Conservation (phyloP, 2,329 filamentous ascomycete genomes). For the Periconia sp. region DNA sequence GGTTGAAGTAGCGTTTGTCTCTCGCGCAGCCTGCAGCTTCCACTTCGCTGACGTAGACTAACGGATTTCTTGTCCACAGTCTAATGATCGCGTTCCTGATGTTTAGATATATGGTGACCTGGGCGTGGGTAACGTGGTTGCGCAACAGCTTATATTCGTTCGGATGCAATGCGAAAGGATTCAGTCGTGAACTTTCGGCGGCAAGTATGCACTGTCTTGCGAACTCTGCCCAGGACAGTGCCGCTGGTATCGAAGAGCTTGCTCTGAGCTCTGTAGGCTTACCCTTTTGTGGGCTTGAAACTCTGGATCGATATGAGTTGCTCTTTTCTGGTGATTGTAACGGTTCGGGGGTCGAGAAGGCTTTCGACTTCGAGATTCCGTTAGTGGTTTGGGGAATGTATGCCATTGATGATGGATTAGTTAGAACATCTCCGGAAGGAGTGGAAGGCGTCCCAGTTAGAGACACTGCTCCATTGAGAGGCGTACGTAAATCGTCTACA, state of each 20-base stretch:
- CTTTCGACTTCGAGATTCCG: constrained; percentile 28
- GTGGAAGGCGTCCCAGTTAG: constrained; percentile 9
- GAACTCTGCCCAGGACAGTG: constrained; percentile 76
- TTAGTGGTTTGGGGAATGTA: constrained; percentile 29
- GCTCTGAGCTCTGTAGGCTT: constrained; percentile 52
- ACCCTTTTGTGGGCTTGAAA: constrained; percentile 24
- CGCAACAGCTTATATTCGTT: constrained; percentile 83
- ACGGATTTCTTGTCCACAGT: constrained; percentile 86
- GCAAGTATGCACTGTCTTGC: constrained; percentile 90
- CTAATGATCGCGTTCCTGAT: constrained; percentile 93
- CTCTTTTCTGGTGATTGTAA: constrained; percentile 27
- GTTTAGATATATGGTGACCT: constrained; percentile 95
- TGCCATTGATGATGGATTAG: constrained; percentile 23
- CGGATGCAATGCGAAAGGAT: constrained; percentile 84
- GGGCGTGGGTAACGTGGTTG: constrained; percentile 80
- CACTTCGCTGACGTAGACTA: constrained; percentile 78
- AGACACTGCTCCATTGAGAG: constrained; percentile 14
- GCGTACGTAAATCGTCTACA: constrained; percentile 12
- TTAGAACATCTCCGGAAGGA: constrained; percentile 13
- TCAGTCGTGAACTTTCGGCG: constrained; percentile 86
- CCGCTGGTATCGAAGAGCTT: constrained; percentile 81
- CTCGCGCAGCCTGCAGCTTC: constrained; percentile 91
- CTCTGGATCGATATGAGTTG: constrained; percentile 25
- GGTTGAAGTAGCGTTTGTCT: constrained; percentile 85
- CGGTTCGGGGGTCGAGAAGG: constrained; percentile 41